These are phyloP conservation scores for Trametes punicea DNA, from an alignment of 768 basidiomycete species.

Conservation along the genomic window DNA sequence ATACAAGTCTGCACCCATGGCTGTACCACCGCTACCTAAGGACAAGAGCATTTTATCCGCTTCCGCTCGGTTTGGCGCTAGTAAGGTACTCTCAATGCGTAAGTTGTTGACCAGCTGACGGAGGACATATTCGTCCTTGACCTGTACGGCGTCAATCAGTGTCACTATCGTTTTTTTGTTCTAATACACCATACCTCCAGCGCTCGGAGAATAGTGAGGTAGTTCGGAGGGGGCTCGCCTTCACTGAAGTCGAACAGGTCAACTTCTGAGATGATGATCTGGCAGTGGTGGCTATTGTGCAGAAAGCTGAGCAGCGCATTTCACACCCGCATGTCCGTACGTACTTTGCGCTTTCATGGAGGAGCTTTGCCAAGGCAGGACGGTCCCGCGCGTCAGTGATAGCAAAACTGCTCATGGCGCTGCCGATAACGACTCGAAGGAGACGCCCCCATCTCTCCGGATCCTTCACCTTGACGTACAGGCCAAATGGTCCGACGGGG, in stretches of 20 bases:
- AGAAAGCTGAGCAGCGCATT: background rate
- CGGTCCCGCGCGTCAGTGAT: slow-evolving; percentile 71
- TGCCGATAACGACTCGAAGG: slow-evolving; percentile 60
- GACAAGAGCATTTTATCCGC: slow-evolving; percentile 52
- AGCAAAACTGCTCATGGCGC: slow-evolving; percentile 63
- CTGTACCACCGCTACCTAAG: slow-evolving; percentile 48
- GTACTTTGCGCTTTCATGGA: slow-evolving; percentile 62
- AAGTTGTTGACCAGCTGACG: slow-evolving; percentile 78
- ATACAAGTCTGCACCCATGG: slow-evolving; percentile 64
- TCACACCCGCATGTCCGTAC: slow-evolving; percentile 18
- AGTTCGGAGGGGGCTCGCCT: slow-evolving; percentile 64
- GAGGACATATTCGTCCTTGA: slow-evolving; percentile 68
- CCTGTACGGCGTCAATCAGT: slow-evolving; percentile 40
- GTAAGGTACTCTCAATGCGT: slow-evolving; percentile 67
- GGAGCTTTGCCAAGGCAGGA: slow-evolving; percentile 50
- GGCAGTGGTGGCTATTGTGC: slow-evolving; percentile 41
- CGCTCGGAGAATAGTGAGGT: slow-evolving; percentile 76
- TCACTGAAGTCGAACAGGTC: slow-evolving; percentile 78
- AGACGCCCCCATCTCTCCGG: slow-evolving; percentile 57
- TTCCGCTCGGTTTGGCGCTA: slow-evolving; percentile 60
- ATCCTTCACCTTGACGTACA: slow-evolving; percentile 72
- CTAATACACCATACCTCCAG: slow-evolving; percentile 59
- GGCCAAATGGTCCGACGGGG: slow-evolving; percentile 79
- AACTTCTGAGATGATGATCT: slow-evolving; percentile 61
- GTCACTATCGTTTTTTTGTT: background rate